These are phyloP conservation scores for Debaryomyces coudertii DNA, from an alignment of 1,139 yeast species.

Conservation along the genomic window DNA sequence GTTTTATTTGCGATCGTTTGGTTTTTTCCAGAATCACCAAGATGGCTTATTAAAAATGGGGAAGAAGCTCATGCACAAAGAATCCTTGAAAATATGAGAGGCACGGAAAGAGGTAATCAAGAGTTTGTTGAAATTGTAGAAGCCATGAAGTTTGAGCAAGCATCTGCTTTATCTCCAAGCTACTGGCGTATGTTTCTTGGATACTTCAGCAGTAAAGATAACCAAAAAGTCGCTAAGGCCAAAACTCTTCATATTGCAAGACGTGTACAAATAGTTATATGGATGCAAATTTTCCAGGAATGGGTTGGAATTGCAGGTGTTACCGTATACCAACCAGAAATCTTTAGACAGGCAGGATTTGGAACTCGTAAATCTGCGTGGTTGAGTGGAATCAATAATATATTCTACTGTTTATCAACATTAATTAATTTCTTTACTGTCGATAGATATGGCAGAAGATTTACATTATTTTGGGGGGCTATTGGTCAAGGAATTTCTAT, in stretches of 20 bases:
- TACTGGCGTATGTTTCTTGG: slow-evolving; percentile 22
- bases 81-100: slow-evolving; percentile 14
- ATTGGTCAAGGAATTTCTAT: slow-evolving; percentile 44
- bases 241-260: slow-evolving; percentile 31
- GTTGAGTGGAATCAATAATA: slow-evolving; percentile 60
- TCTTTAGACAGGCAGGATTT: slow-evolving; percentile 37
- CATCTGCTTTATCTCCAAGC: slow-evolving; percentile 23
- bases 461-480: slow-evolving; percentile 47
- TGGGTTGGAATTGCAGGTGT: slow-evolving; percentile 46
- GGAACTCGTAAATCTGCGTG: slow-evolving; percentile 30
- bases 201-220: slow-evolving; percentile 16
- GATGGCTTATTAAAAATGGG: slow-evolving; percentile 36
- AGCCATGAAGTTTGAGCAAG: slow-evolving; percentile 23
- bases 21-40: slow-evolving; percentile 50
- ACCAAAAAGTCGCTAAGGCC: slow-evolving; percentile 15
- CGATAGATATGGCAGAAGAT: slow-evolving; percentile 65
- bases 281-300: slow-evolving; percentile 44
- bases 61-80: slow-evolving; percentile 13
- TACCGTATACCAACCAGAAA: slow-evolving; percentile 42
- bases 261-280: slow-evolving; percentile 40
- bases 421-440: slow-evolving; percentile 58
- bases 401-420: slow-evolving; percentile 58
- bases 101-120: slow-evolving; percentile 12
- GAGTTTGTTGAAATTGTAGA: slow-evolving; percentile 13
- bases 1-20: slow-evolving; percentile 21